Base-by-base conservation (phyloP, 2,329 filamentous ascomycete species). In the Cladophialophora psammophila region DNA sequence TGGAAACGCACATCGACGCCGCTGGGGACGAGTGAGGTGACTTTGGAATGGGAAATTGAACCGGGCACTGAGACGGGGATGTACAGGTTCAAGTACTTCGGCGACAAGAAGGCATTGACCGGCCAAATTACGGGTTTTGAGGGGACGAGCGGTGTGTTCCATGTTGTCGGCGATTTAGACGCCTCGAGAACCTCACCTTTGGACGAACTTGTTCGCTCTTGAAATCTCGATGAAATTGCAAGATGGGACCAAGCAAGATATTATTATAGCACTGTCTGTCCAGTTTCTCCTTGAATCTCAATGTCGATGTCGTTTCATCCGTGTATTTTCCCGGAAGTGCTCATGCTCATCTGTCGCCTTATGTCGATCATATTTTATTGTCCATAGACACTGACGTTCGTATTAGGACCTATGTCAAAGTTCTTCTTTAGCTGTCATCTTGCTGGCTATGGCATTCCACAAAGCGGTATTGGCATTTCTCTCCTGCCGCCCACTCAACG, bases 51-150 rank as follows among this genome's bases (percentile, higher is more conserved):
- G 94, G 91, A 94, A 79, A 90, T 91, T 38, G 89, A 88, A 77
- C 78, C 69, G 67, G 76, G 78, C 0, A 69, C 80, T 26, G 72
- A 79, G 68, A 72, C 72, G 60, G 94, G 94, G 0, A 87, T 85
- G 56, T 98, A 97, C 79, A 83, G 93, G 31, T 79, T 96, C 54
- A 87, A 84, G 80, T 98, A 97, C 76, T 94, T 89, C 78, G 94
- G 94, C 0, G 93, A 97, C 79, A 83, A 87, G 2, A 97, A 94
- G 85, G 82, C 82, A 5, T 72, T 88, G 10, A 75, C 86, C 1
- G 88, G 90, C 0, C 79, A 74, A 0, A 88, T 95, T 45, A 86
- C 81, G 45, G 77, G 85, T 2, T 95, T 96, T 80, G 87, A 91
- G 71, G 92, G 91, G 0, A 82, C 83, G 8, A 91, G 89, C 74